Evolutionary conservation across 73 alveolate genomes (phyloP), one percentile per base, ranked within the genome.

Genomic region (Diophrys sp.): DNA sequence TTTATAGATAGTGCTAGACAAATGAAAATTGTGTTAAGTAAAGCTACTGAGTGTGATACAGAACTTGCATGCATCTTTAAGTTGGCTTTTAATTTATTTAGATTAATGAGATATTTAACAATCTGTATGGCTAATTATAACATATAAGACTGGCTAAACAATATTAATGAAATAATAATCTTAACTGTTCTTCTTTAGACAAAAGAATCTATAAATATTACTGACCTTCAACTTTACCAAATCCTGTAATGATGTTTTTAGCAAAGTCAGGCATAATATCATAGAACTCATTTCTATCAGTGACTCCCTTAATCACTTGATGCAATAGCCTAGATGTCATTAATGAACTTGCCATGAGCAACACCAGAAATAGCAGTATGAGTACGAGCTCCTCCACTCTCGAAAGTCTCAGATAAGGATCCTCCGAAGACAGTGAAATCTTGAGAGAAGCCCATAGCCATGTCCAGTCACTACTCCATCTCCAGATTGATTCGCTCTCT

Each of bases 381-480:
- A 71, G 82, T 79, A 11, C 66, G 44, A 33, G 94, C 87, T 0
- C 94, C 94, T 28, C 94, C 94, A 27, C 81, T 90, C 24, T 82
- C 95, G 54, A 62, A 73, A n/a, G 91, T 83, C 62, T 88, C 95
- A n/a, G 92, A 83, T 27, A 88, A 84, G 2, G 95, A 83, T 33
- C 95, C 95, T 30, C 95, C 95, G 54, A 76, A 78, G 57, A 88
- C 90, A 1, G 95, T 88, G 80, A 83, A 88, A 62, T 88, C 95
- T 71, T 83, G 82, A 1, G 95, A 83, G 86, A 70, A 71, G 56
- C 86, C 88, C 57, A 1, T 33, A n/a, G 29, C 95, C 95, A 68
- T 88, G 91, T 44, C 95, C 95, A 2, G 95, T 77, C 55, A 88
- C 83, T 24, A 88, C 89, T 54, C 95, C 95, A 78, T 88, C 95